Base-by-base conservation (phyloP, 148 eudicot genomes). In the Salicornia ramosissima region DNA sequence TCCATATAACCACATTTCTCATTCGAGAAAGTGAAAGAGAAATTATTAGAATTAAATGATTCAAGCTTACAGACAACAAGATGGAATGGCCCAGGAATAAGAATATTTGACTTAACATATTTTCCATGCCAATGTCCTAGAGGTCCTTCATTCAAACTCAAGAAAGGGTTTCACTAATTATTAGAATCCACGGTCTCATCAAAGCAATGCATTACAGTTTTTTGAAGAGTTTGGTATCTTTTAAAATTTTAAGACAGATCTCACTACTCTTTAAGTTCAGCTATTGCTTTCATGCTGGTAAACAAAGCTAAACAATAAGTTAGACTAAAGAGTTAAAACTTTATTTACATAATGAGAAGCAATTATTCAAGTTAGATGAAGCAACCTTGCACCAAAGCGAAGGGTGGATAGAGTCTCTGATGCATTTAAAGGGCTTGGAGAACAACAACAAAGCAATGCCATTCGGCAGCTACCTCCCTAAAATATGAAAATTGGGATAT, bases 401-500 rank as follows among this genome's bases (percentile, higher is more conserved):
- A 90, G 93, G 62, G 91, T 88, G 76, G 97, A 88, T 29, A 88
- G 74, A 68, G 84, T 88, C 82, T 88, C 97, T 51, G 92, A 78
- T 67, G 86, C 88, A 80, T 91, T 88, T 78, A 82, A 80, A 54
- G 83, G 76, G 53, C 87, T 81, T 19, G 90, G 94, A 24, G 94
- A 92, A 79, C 96, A 92, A 78, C 97, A 92, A 69, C 94, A 88
- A 13, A 92, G 84, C 74, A 92, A 75, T 61, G 96, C 88, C 79
- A 90, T 85, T 34, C 82, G 88, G n/a, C 90, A 90, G 79, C 81
- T 85, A 64, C 97, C 93, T 61, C 96, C 94, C 97, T 92, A 83
- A 64, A 71, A 77, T 42, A 68, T 63, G 62, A 74, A 55, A 56
- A 56, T 31, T 22, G 47, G 61, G 52, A 6, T 49, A 47, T n/a